Conservation (phyloP, 2,329 filamentous ascomycete genomes). For the Penicillium thymicola region DNA sequence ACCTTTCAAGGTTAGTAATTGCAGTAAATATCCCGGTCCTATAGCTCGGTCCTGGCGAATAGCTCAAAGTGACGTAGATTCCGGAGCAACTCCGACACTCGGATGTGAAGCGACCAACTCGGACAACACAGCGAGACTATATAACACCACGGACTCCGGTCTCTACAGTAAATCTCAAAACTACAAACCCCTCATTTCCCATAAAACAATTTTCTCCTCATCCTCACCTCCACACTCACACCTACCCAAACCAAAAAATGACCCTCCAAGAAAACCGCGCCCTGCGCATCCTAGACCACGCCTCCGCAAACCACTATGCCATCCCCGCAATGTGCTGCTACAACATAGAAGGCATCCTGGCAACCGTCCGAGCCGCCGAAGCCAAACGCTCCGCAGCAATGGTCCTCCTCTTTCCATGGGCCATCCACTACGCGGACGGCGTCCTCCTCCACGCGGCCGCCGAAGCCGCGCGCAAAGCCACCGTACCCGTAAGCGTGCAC, state of each 20-base stretch:
- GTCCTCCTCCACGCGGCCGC: constrained; percentile 56
- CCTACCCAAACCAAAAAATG: constrained; percentile 34
- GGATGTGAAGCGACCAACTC: background rate
- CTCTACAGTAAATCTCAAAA: background rate
- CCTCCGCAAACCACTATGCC: constrained; percentile 55
- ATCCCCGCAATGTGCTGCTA: constrained; percentile 63
- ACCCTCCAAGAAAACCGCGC: constrained; percentile 50
- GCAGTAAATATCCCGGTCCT: background rate
- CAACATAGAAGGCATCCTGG: constrained; percentile 69
- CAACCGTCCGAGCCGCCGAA: constrained; percentile 66
- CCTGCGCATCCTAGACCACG: constrained; percentile 56
- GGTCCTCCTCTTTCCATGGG: constrained; percentile 73
- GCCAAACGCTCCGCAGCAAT: constrained; percentile 64
- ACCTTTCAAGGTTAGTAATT: background rate
- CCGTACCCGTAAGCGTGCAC: constrained; percentile 61
- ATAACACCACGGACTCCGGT: background rate
- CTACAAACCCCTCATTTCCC: background rate
- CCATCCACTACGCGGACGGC: constrained; percentile 61
- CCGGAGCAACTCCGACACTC: constrained; percentile 7
- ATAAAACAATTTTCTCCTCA: background rate
- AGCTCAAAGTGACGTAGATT: constrained; percentile 3
- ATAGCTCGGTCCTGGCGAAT: background rate
- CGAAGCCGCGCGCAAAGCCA: constrained; percentile 54
- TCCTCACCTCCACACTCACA: background rate
- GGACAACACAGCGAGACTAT: background rate